Evolutionary conservation across 2,329 filamentous ascomycete species (phyloP), one percentile per base, ranked within the genome.

Genomic region (Calonectria hongkongensis): DNA sequence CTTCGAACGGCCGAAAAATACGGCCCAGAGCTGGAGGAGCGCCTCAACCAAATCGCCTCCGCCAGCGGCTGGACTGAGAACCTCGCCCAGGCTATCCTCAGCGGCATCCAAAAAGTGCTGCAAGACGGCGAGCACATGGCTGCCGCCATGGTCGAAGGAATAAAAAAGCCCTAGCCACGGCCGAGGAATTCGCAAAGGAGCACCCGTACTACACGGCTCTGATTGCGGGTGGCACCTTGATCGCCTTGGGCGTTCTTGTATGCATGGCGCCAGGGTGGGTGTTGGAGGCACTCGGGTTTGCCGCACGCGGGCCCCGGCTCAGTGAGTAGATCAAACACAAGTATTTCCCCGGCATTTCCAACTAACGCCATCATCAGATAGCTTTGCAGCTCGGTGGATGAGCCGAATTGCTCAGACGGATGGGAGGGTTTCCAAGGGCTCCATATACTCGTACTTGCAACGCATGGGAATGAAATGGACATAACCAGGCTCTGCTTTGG

Each of bases 341-440:
- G 2, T 5, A 5, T 9, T 21, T 4, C 2, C 1, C 2, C 1
- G 9, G 1, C 2, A 3, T 41, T 27, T 2, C 25, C 36, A 60
- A 6, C 5, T 54, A 58, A 41, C 48, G 0, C n/a, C 43, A 9
- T 16, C 0, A 0, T 4, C 0, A 80, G 79, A 72, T 2, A 79
- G 74, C 1, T 77, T 80, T 48, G 78, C 78, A 0, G 75, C 79
- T 1, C 48, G 74, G 13, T 80, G 77, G 78, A 80, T 80, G 79
- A 73, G 73, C 3, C 45, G 48, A 9, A 75, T 80, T 60, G 68
- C 74, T 13, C 62, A 64, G 8, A 16, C 60, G 8, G 15, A 70
- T 3, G 77, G 69, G 9, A 21, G 69, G 3, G 75, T 80, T 1
- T 47, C 73, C 2, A 77, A 74, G 30, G 74, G 71, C 0, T 76